Evolutionary conservation across 305 asterid species (phyloP), one percentile per base, ranked within the genome.

Genomic region (Fraxinus baroniana): DNA sequence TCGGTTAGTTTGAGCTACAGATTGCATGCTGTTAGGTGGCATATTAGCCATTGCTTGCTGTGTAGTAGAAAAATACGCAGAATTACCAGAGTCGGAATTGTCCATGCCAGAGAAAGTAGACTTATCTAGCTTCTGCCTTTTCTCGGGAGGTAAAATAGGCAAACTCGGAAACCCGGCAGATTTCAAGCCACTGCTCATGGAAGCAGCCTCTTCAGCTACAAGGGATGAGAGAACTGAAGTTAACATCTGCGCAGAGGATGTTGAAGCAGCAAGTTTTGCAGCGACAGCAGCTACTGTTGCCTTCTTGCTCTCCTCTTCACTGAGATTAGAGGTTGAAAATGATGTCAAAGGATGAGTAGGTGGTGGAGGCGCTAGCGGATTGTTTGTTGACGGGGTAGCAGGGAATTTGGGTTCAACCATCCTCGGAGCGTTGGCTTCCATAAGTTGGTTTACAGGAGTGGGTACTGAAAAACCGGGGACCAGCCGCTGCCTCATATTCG

Each of bases 201-300:
- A 89, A 17, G 98, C 98, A 66, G 92, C 98, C 87, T 96, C 98
- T 88, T 96, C 98, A 0, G 98, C 99, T 17, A 91, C 98, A 72
- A 96, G 94, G 74, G 97, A 92, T n/a, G 98, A 94, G 70, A 96
- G 94, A 9, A 94, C 92, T 33, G 98, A 93, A 3, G 97, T 90
- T 41, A 96, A 90, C 99, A 96, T 92, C 85, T 94, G 97, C 0
- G 98, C 98, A 1, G 99, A 94, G 77, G 99, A 93, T 26, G 97
- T 85, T 15, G 98, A 96, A 18, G 97, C 97, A 28, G 98, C 84
- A 5, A 96, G 93, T 87, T 96, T 96, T 80, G 98, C 99, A 81
- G 97, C 99, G 17, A 96, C 94, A 3, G 97, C 97, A 15, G 98
- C 98, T 5, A 97, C 99, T 0, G 95, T 84, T 12, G 98, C 91